Evolutionary conservation across 164 flowering plant genomes (phyloP).

Genomic region (Sedum album): DNA sequence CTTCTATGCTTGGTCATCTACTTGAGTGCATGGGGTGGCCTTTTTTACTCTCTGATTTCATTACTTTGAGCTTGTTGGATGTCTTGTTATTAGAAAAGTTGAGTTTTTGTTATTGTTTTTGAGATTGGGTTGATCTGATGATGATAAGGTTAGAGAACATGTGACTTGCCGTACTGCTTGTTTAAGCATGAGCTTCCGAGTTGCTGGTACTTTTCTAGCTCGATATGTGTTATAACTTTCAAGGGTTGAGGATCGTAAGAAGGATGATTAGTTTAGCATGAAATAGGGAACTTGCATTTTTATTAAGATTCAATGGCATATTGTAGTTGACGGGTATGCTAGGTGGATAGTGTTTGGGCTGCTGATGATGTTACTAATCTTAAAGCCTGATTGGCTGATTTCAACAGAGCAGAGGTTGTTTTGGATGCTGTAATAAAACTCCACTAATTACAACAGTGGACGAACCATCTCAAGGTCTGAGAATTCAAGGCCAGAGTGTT

Average conservation of each 20-base stretch:
- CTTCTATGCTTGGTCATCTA: constrained; percentile 26
- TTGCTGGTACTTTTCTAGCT: too few relatives aligned
- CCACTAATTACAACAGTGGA: constrained; percentile 7
- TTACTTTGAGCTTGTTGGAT: not conserved
- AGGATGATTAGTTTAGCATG: too few relatives aligned
- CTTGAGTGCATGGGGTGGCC: constrained; percentile 48
- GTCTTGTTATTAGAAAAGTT: too few relatives aligned
- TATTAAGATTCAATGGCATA: not conserved
- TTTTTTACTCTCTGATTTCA: constrained; percentile 7
- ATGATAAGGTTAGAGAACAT: too few relatives aligned
- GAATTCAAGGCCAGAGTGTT: constrained; percentile 2
- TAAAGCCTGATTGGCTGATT: constrained; percentile 7
- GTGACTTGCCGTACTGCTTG: too few relatives aligned
- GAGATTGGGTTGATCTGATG: too few relatives aligned
- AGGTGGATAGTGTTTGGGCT: not conserved
- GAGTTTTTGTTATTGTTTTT: too few relatives aligned
- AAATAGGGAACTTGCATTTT: not conserved
- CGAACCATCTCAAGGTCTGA: constrained; percentile 2
- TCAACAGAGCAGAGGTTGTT: too few relatives aligned
- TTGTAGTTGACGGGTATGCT: not conserved
- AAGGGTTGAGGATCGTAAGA: too few relatives aligned
- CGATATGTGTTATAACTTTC: too few relatives aligned
- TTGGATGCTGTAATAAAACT: too few relatives aligned
- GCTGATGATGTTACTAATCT: constrained; percentile 2
- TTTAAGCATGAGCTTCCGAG: too few relatives aligned